Conservation (phyloP, 345 rosid genomes). For the Eucalyptus curtisii region DNA sequence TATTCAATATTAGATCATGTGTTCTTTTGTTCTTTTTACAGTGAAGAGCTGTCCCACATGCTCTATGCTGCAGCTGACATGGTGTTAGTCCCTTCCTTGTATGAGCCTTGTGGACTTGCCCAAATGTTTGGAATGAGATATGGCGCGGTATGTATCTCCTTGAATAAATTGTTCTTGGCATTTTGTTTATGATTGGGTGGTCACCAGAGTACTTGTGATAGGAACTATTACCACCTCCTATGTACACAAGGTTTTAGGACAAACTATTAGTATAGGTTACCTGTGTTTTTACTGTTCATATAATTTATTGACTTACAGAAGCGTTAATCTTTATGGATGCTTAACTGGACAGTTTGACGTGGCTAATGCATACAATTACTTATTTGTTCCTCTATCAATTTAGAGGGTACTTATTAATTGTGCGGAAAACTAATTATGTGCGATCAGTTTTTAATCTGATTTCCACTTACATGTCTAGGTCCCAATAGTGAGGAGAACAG, state of each 20-base stretch:
- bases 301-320: not conserved
- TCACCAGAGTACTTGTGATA: not conserved
- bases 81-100: constrained; percentile 50
- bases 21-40: not conserved
- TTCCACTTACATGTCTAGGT: constrained; percentile 14
- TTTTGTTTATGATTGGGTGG: not conserved
- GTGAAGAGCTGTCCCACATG: constrained; percentile 56
- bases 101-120: constrained; percentile 58
- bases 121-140: constrained; percentile 60
- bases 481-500: constrained; percentile 46
- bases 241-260: not conserved
- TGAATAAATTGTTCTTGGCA: not conserved
- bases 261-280: not conserved
- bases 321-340: not conserved
- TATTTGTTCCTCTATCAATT: not conserved
- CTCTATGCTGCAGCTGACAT: constrained; percentile 57
- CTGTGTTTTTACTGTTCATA: not conserved
- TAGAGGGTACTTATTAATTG: not conserved
- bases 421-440: not conserved
- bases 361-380: not conserved
- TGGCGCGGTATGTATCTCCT: constrained; percentile 30
- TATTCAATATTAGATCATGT: not conserved
- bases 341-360: not conserved
- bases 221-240: not conserved
- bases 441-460: not conserved